Base-by-base conservation (phyloP, 2,329 filamentous ascomycete genomes). In the Dendrostoma leiphaemia region DNA sequence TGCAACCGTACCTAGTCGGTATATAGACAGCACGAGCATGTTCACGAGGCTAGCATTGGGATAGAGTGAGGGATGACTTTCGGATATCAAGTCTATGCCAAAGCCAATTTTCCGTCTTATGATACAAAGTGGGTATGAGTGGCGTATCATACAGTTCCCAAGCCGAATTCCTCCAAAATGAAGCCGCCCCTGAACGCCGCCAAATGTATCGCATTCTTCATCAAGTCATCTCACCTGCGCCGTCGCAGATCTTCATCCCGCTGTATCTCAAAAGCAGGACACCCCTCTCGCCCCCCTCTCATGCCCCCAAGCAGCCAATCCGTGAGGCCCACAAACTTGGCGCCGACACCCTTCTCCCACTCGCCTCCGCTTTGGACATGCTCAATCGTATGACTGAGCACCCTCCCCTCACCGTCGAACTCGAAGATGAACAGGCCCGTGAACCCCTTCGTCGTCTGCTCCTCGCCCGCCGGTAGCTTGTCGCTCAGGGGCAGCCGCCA, bases 371-470 rank as follows among this genome's bases (percentile, higher is more conserved):
- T 87, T 64, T 97, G 89, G 1, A 90, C 89, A 72, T 96, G 90
- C 72, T 99, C 94, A 64, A 99, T 97, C 0, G 90, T 96, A 70
- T 97, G 94, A 62, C 84, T 91, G 45, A 89, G 72, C 32, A 99
- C 84, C 59, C 91, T 81, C 1, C 94, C 94, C 63, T 96, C 82
- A 44, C 84, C 79, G 66, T 97, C 94, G 68, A 99, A 99, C 61
- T 96, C 90, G 69, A 99, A 99, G 56, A 96, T 87, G 71, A 97
- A 99, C 10, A 97, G 72, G 0, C 94, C 94, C 1, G 86, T 90
- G 63, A 97, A 97, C 65, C 92, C 88, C 64, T 89, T 87, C 47
- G 83, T 80, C 24, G 69, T 76, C 72, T 73, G 72, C 55, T 63
- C 64, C 50, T 64, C 65, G 21, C 61, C 62, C 40, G 62, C 62